Base-by-base conservation (phyloP, 169 alveolate species). In the Plasmodium relictum region DNA sequence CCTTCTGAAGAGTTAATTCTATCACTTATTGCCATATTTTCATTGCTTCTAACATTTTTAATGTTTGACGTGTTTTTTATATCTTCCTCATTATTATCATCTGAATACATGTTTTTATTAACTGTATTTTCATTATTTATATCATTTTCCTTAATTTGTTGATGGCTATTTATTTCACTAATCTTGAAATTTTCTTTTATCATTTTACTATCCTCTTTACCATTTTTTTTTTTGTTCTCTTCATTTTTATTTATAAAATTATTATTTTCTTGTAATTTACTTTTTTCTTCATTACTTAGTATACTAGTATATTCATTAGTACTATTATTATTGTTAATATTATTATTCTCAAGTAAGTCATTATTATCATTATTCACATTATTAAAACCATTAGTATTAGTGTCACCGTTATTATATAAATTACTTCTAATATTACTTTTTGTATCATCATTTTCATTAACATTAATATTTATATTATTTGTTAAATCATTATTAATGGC, bases 401-500 rank as follows among this genome's bases (percentile, higher is more conserved):
- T 4, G 61, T 80, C 54, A 39, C 14, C n/a, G 50, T 54, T 31
- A 31, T 31, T 31, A 31, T 31, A 31, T 31, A 31, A 31, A 3
- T 31, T 3, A 31, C 6, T 63, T 10, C 10, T 24, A 2, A 26
- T 10, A 22, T 0, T 39, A 18, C 6, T 63, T 10, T 24, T 24
- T 6, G 24, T 10, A 22, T 0, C 42, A 18, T 68, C 16, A 22
- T 31, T 14, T 26, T 73, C 50, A 48, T 45, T 42, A 9, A 20
- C 48, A 6, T 71, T 58, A 10, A 48, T 76, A 10, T 86, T 63
- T 6, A 65, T 70, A 22, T 86, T 59, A 12, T 78, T 93, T 26
- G 86, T 93, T 16, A 92, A 78, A 8, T 76, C 45, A 22, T 78
- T 65, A 9, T 92, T 92, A 65, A 88, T 92, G 10, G 76, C 22